Evolutionary conservation across 179 eudicot species (phyloP), one percentile per base, ranked within the genome.

Genomic region (Nepenthes alata): DNA sequence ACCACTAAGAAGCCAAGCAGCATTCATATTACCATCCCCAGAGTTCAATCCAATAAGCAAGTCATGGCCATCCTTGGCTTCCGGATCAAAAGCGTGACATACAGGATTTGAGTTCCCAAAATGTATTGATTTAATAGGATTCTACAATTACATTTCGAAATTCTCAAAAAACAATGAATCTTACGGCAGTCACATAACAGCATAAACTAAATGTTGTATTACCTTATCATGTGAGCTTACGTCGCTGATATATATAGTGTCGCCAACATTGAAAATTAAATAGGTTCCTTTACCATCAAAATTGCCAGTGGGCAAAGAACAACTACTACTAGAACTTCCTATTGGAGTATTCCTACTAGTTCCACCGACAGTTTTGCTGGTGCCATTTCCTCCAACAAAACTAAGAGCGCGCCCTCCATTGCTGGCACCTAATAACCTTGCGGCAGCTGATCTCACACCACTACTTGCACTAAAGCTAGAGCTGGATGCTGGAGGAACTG

Each of bases 21-120:
- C 25, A 25, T 25, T 25, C 25, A 25, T 53, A 59, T 69, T 86
- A 91, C 97, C 95, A 79, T 91, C 97, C 68, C 97, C 97, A 60
- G 87, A 79, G 65, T 55, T 77, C 67, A 91, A 75, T 36, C 96
- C 96, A 65, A 91, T 82, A 61, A 91, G 87, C 74, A 91, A 79
- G 74, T 91, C 91, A 75, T 91, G 96, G 50, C 96, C 96, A 82
- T 91, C 97, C 68, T 81, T 91, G 39, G 95, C 82, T 67, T 91
- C 91, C 49, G 81, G 78, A 71, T 85, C 91, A 82, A 83, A 88
- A 59, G 97, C 95, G 76, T 88, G 97, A 74, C 96, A 91, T 67
- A 88, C 67, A 69, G 97, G 97, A 71, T 88, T 85, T 9, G 96
- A 85, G 69, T 77, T 88, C 70, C 94, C 79, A 78, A 91, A 88